A percentile compares a stretch with the other conserved stretches of the same genome.
These are phyloP conservation scores for Acmispon strigosus DNA, from an alignment of 306 rosid species.

Conservation along the genomic window DNA sequence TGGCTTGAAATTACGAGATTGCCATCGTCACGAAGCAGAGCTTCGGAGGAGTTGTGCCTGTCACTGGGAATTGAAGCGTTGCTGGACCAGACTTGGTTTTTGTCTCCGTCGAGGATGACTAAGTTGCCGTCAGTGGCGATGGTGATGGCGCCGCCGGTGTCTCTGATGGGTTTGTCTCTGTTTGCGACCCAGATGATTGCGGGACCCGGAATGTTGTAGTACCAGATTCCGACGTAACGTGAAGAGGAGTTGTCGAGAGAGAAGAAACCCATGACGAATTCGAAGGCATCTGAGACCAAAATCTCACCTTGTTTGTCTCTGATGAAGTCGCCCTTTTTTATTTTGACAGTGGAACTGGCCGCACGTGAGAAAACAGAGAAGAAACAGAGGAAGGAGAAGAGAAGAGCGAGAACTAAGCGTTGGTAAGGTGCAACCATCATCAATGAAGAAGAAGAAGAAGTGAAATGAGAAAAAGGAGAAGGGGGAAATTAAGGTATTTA, in stretches of 20 bases:
- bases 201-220: conserved; percentile 18
- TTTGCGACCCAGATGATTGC: conserved; percentile 66
- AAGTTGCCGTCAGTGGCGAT: conserved; percentile 45
- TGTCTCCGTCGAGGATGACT: conserved; percentile 33
- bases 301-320: conserved; percentile 36
- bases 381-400: conserved; percentile 19
- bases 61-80: conserved; percentile 1
- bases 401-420: neutral
- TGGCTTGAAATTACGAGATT: conserved; percentile 35
- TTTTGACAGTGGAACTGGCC: conserved; percentile 9
- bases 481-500: neutral
- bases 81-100: conserved; percentile 38
- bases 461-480: neutral
- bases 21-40: conserved; percentile 35
- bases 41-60: conserved; percentile 4
- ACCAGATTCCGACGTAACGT: conserved; percentile 74
- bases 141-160: conserved; percentile 34
- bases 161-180: conserved; percentile 44
- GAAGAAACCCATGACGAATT: conserved; percentile 70
- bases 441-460: neutral
- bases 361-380: conserved; percentile 30
- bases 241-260: conserved; percentile 17
- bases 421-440: neutral
- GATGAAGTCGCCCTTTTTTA: conserved; percentile 21
- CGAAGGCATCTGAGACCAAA: conserved; percentile 25